Evolutionary conservation across 495 filamentous ascomycete genomes (phyloP).

Genomic region (Tuber umbilicatum): DNA sequence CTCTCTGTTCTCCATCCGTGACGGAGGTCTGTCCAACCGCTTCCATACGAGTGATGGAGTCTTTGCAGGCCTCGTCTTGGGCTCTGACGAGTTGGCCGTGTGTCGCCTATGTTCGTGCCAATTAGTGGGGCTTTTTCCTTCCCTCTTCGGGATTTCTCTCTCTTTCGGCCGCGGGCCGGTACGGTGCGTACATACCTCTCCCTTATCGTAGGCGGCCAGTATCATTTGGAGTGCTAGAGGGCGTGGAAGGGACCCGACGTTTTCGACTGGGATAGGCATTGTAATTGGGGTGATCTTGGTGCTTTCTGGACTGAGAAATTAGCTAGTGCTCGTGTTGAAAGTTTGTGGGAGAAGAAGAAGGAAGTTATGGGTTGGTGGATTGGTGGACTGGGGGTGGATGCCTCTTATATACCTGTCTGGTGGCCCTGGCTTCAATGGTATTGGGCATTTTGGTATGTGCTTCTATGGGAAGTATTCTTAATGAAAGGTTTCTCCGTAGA

Average conservation of each 20-base stretch:
- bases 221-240: constrained; percentile 43
- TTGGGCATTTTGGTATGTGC: background rate
- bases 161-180: too few relatives aligned
- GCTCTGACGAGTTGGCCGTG: constrained; percentile 32
- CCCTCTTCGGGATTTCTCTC: background rate
- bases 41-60: constrained; percentile 44
- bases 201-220: constrained; percentile 45
- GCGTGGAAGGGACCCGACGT: constrained; percentile 47
- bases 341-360: background rate
- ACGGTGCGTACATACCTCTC: constrained; percentile 32
- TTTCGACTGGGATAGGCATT: constrained; percentile 44
- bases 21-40: constrained; percentile 43
- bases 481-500: too few relatives aligned
- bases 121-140: background rate
- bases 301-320: too few relatives aligned
- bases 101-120: constrained; percentile 18
- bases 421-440: background rate
- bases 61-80: constrained; percentile 46
- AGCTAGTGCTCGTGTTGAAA: too few relatives aligned
- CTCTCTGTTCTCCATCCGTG: constrained; percentile 47
- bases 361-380: background rate
- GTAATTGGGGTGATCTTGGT: background rate
- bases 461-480: too few relatives aligned
- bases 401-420: background rate
- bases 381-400: background rate